Conservation (phyloP, 2,329 filamentous ascomycete species). For the Aspergillus udagawae region DNA sequence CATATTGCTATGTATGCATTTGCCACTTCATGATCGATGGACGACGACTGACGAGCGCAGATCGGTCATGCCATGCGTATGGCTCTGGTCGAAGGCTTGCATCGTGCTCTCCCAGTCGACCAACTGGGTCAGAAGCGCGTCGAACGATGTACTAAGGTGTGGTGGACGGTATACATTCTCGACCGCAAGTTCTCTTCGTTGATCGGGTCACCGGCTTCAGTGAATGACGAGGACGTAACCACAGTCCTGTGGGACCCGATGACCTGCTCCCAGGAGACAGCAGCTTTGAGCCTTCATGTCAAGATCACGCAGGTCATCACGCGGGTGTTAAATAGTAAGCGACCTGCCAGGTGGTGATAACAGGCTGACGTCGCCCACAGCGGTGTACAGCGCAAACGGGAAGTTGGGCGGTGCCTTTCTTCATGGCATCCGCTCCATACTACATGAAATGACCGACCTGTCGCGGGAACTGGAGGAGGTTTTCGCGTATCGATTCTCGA, state of each 20-base stretch:
- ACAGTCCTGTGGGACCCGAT: slow-evolving; percentile 41
- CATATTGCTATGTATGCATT: slow-evolving; percentile 46
- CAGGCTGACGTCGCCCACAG: slow-evolving; percentile 13
- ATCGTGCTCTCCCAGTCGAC: slow-evolving; percentile 49
- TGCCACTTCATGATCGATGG: background rate
- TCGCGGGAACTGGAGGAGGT: slow-evolving; percentile 32
- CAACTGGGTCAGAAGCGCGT: slow-evolving; percentile 44
- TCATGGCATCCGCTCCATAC: slow-evolving; percentile 30
- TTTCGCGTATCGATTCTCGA: slow-evolving; percentile 33
- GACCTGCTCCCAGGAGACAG: slow-evolving; percentile 28
- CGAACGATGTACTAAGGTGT: slow-evolving; percentile 49
- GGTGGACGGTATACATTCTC: slow-evolving; percentile 55
- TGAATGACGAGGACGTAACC: slow-evolving; percentile 49
- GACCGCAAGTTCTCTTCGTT: slow-evolving; percentile 53
- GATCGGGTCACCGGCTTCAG: slow-evolving; percentile 50
- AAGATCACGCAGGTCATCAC: slow-evolving; percentile 38
- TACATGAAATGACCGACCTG: slow-evolving; percentile 30
- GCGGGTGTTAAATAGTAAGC: slow-evolving; percentile 37
- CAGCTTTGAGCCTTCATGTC: slow-evolving; percentile 39
- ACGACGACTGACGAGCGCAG: slow-evolving; percentile 23
- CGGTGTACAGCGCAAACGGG: slow-evolving; percentile 33
- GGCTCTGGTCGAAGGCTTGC: slow-evolving; percentile 50
- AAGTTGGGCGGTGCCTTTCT: slow-evolving; percentile 23
- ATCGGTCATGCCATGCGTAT: slow-evolving; percentile 55
- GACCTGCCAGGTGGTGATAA: background rate